These are phyloP conservation scores for Dryas octopetala DNA, from an alignment of 306 rosid genomes.

Conservation along the genomic window DNA sequence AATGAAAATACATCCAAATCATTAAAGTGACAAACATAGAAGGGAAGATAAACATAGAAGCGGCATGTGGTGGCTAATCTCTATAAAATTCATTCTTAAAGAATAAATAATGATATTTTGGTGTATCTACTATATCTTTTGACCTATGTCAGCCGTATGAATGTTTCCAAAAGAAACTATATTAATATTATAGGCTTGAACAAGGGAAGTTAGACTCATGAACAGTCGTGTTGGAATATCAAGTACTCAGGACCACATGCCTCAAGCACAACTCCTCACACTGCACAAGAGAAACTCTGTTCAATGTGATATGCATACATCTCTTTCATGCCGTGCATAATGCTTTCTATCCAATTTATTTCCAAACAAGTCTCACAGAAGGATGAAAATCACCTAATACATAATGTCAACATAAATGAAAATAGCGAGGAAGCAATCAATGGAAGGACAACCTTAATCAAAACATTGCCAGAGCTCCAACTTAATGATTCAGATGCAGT, in stretches of 20 bases:
- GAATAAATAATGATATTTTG: too few relatives aligned
- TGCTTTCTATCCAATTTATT: not conserved
- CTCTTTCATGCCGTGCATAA: not conserved
- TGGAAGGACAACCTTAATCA: slow-evolving; percentile 3
- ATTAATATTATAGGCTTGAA: not conserved
- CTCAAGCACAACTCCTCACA: not conserved
- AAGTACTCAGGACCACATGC: too few relatives aligned
- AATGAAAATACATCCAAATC: too few relatives aligned
- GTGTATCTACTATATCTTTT: too few relatives aligned
- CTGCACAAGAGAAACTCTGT: not conserved
- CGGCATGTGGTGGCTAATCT: too few relatives aligned
- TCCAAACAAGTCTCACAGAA: slow-evolving; percentile 14
- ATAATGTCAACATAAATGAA: slow-evolving; percentile 3
- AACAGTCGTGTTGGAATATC: too few relatives aligned
- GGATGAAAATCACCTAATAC: slow-evolving; percentile 17
- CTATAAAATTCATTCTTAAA: too few relatives aligned
- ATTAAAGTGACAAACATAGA: too few relatives aligned
- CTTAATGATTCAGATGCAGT: not conserved
- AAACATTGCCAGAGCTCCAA: slow-evolving; percentile 3
- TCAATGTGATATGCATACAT: not conserved
- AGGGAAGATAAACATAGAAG: too few relatives aligned
- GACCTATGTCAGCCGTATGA: too few relatives aligned
- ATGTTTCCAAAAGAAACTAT: too few relatives aligned
- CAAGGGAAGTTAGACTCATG: not conserved
- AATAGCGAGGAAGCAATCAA: slow-evolving; percentile 1